Evolutionary conservation across 768 basidiomycete species (phyloP).

Genomic region (Pleurotus sapidus): DNA sequence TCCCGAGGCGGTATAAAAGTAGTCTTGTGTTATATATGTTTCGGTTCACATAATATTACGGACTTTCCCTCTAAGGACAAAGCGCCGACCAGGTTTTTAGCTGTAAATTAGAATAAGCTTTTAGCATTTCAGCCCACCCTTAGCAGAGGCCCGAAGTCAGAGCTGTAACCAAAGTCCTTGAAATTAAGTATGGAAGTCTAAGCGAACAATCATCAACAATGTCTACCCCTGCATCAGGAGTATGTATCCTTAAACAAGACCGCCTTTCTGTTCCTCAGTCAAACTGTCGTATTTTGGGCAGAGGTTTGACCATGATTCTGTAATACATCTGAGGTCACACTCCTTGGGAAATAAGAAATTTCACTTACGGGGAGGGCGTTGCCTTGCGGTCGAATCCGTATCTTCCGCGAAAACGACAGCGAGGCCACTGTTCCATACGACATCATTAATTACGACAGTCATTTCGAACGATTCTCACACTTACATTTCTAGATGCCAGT

Average conservation of each 20-base stretch:
- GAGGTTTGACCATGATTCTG: constrained; percentile 1
- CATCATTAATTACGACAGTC: neutral
- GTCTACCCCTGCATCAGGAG: too few species aligned
- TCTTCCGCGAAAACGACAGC: constrained; percentile 35
- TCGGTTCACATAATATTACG: too few species aligned
- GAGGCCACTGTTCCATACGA: constrained; percentile 14
- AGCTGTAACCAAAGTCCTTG: too few species aligned
- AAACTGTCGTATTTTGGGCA: constrained; percentile 4
- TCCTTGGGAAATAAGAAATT: neutral
- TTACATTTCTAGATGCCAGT: constrained; percentile 35
- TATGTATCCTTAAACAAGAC: neutral
- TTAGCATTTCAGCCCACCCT: too few species aligned
- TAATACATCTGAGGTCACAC: neutral
- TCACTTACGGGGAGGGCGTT: neutral
- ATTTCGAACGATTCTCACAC: neutral
- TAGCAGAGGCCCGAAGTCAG: too few species aligned
- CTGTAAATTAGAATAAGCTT: too few species aligned
- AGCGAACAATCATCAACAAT: neutral
- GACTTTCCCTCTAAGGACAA: too few species aligned
- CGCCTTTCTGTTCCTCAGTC: neutral
- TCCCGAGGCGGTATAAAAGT: constrained; percentile 33
- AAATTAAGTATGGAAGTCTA: too few species aligned
- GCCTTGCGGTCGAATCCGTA: neutral
- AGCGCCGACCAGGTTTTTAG: too few species aligned
- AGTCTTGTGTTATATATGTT: constrained; percentile 1